Conservation (phyloP, 139 green algal genomes). For the Chlamydomonas sphaeroides region DNA sequence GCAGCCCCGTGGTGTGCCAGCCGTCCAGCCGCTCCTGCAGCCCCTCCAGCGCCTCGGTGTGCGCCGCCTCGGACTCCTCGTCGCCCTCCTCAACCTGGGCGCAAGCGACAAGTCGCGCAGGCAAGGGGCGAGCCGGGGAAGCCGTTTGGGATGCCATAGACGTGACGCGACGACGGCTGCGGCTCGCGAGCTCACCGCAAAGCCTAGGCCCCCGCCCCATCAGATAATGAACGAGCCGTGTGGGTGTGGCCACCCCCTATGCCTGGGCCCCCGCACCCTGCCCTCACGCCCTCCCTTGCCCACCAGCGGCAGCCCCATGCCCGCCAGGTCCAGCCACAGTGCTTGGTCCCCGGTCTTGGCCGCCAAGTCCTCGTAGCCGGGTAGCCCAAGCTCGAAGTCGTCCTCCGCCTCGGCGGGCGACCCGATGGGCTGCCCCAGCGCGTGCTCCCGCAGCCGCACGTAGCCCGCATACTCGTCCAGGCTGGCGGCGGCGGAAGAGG, state of each 20-base stretch:
- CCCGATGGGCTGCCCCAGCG: not conserved
- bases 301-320: constrained; percentile 3
- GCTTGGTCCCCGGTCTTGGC: not conserved
- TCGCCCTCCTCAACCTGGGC: constrained; percentile 5
- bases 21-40: constrained; percentile 30
- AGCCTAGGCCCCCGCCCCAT: no score
- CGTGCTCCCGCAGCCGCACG: constrained; percentile 37
- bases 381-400: constrained; percentile 28
- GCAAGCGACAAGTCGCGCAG: no score
- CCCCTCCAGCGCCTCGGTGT: not conserved
- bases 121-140: no score
- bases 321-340: constrained; percentile 35
- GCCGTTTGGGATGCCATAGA: no score
- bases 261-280: no score
- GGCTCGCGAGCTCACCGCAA: no score
- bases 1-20: constrained; percentile 45
- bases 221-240: no score
- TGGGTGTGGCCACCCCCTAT: no score
- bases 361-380: constrained; percentile 26
- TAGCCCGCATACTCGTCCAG: constrained; percentile 26
- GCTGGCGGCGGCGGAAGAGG: not conserved
- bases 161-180: no score
- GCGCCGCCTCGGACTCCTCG: not conserved
- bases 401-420: not conserved
- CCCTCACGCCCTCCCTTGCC: not conserved